phyloP scores from a whole-genome alignment of 2,329 filamentous ascomycete species.

The Nigrospora sphaerica region DNA sequence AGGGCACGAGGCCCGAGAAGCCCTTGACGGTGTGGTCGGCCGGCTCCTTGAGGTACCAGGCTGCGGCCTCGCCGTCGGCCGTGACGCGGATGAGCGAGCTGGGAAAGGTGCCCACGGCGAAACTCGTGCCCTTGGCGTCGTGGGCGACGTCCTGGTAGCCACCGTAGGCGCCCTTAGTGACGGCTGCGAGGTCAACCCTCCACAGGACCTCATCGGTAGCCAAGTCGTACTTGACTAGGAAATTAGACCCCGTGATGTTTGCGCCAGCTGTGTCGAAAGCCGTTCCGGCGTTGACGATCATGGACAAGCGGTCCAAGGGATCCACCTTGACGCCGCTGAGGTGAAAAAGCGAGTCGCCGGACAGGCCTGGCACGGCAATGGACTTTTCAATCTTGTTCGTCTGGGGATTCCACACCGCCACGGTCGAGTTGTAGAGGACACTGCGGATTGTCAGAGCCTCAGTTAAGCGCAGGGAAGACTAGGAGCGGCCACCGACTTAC shows the following conservation, averaged over 20 bases:
- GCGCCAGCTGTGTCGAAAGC: conserved; percentile 26
- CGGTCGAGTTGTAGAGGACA: conserved; percentile 24
- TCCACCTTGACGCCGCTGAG: conserved; percentile 29
- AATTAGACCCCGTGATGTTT: conserved; percentile 27
- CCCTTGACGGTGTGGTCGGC: conserved; percentile 18
- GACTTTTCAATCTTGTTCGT: conserved; percentile 19
- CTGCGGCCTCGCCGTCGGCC: conserved; percentile 15
- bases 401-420: conserved; percentile 22
- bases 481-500: conserved; percentile 7
- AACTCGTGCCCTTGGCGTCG: conserved; percentile 26
- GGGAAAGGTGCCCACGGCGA: conserved; percentile 28
- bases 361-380: conserved; percentile 20
- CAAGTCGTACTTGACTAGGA: conserved; percentile 27
- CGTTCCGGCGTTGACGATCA: conserved; percentile 25
- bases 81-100: conserved; percentile 26
- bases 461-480: neutral
- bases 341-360: conserved; percentile 18
- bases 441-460: conserved; percentile 1
- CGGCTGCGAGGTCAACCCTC: conserved; percentile 22
- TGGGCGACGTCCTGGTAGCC: conserved; percentile 32
- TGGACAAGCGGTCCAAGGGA: conserved; percentile 19
- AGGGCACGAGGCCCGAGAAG: conserved; percentile 18
- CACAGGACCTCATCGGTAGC: conserved; percentile 16
- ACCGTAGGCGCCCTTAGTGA: conserved; percentile 21
- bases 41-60: conserved; percentile 23